These are phyloP conservation scores for Tilletia horrida DNA, from an alignment of 1,284 basidiomycete species.

Conservation along the genomic window DNA sequence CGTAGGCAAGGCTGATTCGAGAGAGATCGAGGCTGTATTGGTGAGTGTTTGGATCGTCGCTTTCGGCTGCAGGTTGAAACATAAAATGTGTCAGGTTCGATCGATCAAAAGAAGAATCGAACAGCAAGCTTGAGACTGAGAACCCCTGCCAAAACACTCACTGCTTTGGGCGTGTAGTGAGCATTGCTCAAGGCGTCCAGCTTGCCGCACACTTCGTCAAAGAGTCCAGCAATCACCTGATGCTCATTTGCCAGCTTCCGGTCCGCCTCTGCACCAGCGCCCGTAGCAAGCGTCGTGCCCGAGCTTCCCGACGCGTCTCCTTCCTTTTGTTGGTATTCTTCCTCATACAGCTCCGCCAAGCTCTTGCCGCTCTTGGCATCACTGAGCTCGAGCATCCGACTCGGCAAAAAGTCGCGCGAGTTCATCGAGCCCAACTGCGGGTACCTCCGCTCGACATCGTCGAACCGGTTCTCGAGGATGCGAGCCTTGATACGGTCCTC, in stretches of 20 bases:
- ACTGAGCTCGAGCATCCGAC: slow-evolving; percentile 80
- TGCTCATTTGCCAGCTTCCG: slow-evolving; percentile 85
- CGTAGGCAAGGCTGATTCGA: slow-evolving; percentile 86
- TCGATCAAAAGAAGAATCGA: background rate
- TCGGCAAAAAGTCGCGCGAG: slow-evolving; percentile 82
- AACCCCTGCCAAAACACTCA: slow-evolving; percentile 59
- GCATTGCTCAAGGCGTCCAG: slow-evolving; percentile 91
- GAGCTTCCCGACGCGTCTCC: slow-evolving; percentile 1
- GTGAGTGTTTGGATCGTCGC: slow-evolving; percentile 79
- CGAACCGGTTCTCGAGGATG: slow-evolving; percentile 79
- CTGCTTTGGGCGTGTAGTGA: slow-evolving; percentile 91
- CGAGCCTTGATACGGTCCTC: slow-evolving; percentile 89
- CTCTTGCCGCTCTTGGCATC: slow-evolving; percentile 70
- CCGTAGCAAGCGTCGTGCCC: slow-evolving; percentile 50
- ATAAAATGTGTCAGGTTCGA: background rate
- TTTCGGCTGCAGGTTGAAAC: slow-evolving; percentile 67
- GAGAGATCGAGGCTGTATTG: slow-evolving; percentile 75
- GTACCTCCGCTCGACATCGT: slow-evolving; percentile 82
- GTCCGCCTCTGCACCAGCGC: slow-evolving; percentile 69
- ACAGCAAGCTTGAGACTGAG: background rate
- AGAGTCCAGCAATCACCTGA: slow-evolving; percentile 73
- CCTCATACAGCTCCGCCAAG: slow-evolving; percentile 93
- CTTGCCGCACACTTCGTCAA: slow-evolving; percentile 82
- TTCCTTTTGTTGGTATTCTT: slow-evolving; percentile 66
- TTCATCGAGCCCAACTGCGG: slow-evolving; percentile 48